A percentile compares a stretch with the other conserved stretches of the same genome.
These are phyloP conservation scores for Sisymbrium irio DNA, from an alignment of 345 rosid species.

Conservation along the genomic window DNA sequence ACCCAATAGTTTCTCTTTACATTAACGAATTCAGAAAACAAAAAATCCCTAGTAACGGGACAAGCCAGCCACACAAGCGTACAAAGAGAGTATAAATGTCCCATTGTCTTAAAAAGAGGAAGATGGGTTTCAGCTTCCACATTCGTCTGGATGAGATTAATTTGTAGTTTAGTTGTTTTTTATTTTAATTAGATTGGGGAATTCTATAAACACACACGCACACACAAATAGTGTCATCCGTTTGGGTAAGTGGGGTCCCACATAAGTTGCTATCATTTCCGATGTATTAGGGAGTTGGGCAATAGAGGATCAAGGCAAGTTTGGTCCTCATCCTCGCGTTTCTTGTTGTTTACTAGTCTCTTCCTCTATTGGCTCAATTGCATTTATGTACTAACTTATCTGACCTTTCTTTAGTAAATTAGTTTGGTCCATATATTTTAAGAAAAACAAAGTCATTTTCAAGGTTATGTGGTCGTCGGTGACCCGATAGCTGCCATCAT, in stretches of 20 bases:
- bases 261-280: not conserved
- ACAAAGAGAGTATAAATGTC: not conserved
- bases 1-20: not conserved
- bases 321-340: conserved; percentile 1
- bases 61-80: not conserved
- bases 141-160: too few relatives aligned
- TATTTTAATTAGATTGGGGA: too few relatives aligned
- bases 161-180: too few relatives aligned
- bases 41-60: not conserved
- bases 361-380: not conserved
- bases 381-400: not conserved
- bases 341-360: not conserved
- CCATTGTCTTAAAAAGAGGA: not conserved
- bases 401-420: not conserved
- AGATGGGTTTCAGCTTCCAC: not conserved
- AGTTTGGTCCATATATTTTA: not conserved
- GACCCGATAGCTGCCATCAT: not conserved
- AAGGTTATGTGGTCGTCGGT: not conserved
- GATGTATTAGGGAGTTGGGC: not conserved
- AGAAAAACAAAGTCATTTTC: not conserved
- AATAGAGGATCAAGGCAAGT: conserved; percentile 9
- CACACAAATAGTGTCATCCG: not conserved
- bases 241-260: conserved; percentile 4
- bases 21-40: not conserved
- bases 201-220: too few relatives aligned